A percentile compares a stretch with the other conserved stretches of the same genome.
Conservation (phyloP, 2,329 filamentous ascomycete genomes). For the Dothistroma septosporum region DNA sequence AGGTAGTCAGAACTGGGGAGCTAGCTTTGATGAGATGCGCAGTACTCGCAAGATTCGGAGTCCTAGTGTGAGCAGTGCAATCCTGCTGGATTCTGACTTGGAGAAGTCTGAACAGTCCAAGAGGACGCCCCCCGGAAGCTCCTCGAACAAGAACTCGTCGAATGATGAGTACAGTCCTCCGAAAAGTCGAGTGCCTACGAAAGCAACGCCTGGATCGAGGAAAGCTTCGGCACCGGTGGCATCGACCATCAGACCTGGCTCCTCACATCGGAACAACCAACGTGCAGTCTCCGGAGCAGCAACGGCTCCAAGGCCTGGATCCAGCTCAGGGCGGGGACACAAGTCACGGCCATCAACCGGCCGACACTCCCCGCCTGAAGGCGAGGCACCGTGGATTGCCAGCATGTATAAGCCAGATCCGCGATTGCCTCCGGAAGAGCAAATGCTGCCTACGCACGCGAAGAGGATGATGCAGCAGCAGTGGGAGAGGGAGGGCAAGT, state of each 20-base stretch:
- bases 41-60: conserved; percentile 59
- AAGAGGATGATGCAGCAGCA: conserved; percentile 87
- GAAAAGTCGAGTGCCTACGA: conserved; percentile 40
- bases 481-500: conserved; percentile 88
- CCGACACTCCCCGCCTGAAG: conserved; percentile 73
- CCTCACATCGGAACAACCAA: conserved; percentile 18
- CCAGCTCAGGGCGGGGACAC: conserved; percentile 22
- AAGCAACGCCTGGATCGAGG: conserved; percentile 31
- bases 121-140: conserved; percentile 36
- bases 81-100: conserved; percentile 48
- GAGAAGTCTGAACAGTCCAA: conserved; percentile 35
- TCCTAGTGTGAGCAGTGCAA: conserved; percentile 57
- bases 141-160: conserved; percentile 21
- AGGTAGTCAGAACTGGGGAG: conserved; percentile 54
- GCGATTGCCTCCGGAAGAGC: conserved; percentile 86
- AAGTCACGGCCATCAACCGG: conserved; percentile 52
- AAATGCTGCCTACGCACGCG: conserved; percentile 90
- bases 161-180: conserved; percentile 31
- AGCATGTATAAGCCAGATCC: conserved; percentile 95
- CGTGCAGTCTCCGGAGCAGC: conserved; percentile 10
- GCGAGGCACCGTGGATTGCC: conserved; percentile 92
- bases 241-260: conserved; percentile 16
- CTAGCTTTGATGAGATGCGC: conserved; percentile 46
- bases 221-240: conserved; percentile 14
- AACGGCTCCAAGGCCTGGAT: conserved; percentile 20